Evolutionary conservation across 176 grass and related monocot genomes (phyloP).

Genomic region (Carex myosuroides): DNA sequence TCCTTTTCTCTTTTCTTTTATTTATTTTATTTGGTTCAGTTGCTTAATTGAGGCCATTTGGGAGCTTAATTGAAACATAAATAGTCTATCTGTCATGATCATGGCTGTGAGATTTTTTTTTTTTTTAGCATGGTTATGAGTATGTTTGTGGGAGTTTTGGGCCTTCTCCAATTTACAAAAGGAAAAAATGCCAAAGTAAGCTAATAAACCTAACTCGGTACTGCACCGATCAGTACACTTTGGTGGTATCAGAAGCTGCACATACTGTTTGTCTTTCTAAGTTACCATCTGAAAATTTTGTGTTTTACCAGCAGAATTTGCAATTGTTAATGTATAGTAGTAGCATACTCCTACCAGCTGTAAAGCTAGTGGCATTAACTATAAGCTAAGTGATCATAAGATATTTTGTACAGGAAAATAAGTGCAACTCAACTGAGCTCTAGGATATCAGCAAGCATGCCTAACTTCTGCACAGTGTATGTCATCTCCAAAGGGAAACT

Average conservation of each 20-base stretch:
- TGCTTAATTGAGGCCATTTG: neutral
- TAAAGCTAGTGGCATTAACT: neutral
- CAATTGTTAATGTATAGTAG: neutral
- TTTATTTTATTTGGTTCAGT: neutral
- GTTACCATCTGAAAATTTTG: neutral
- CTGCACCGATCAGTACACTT: neutral
- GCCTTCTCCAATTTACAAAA: neutral
- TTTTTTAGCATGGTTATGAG: neutral
- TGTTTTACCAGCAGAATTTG: neutral
- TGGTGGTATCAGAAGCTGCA: neutral
- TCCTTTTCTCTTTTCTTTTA: neutral
- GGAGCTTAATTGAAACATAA: neutral
- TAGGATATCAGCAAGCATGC: conserved; percentile 65
- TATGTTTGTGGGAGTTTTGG: neutral
- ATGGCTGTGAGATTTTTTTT: neutral
- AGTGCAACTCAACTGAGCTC: conserved; percentile 53
- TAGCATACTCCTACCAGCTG: neutral
- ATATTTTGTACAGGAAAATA: conserved; percentile 40
- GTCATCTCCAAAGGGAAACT: conserved; percentile 74
- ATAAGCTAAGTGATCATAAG: neutral
- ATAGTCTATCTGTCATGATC: neutral
- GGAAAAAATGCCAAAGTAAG: neutral
- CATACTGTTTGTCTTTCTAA: neutral
- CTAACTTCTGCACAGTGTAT: conserved; percentile 72
- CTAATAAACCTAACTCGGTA: neutral